A percentile compares a stretch with the other conserved stretches of the same genome.
Evolutionary conservation across 2,329 filamentous ascomycete genomes (phyloP).

Genomic region (Clonostachys rhizophaga): DNA sequence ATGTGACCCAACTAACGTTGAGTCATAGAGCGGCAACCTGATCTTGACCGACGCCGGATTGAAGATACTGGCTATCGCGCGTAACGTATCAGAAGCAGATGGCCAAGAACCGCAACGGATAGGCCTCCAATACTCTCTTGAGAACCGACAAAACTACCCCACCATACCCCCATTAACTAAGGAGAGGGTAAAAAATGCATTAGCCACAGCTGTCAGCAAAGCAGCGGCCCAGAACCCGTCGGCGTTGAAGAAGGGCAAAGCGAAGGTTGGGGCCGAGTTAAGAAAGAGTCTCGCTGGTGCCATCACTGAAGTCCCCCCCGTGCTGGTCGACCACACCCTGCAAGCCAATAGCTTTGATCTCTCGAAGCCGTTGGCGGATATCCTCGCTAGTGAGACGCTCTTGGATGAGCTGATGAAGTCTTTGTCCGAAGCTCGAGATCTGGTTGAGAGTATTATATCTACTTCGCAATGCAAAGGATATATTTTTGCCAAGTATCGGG

Average conservation of each 20-base stretch:
- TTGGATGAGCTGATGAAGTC: conserved; percentile 64
- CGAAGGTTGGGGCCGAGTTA: conserved; percentile 69
- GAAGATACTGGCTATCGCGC: conserved; percentile 75
- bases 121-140: conserved; percentile 73
- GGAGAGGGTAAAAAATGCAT: conserved; percentile 64
- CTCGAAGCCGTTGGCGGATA: conserved; percentile 59
- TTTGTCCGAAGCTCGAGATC: conserved; percentile 64
- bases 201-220: conserved; percentile 62
- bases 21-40: conserved; percentile 74
- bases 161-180: conserved; percentile 72
- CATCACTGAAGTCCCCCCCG: conserved; percentile 84
- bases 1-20: conserved; percentile 4
- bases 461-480: conserved; percentile 70
- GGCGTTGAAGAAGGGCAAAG: conserved; percentile 60
- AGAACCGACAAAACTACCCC: conserved; percentile 77
- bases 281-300: conserved; percentile 77
- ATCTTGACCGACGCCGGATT: conserved; percentile 83
- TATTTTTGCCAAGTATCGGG: conserved; percentile 71
- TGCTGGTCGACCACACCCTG: conserved; percentile 83
- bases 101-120: conserved; percentile 79
- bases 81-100: conserved; percentile 74
- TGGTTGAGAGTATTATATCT: conserved; percentile 65
- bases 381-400: conserved; percentile 61
- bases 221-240: conserved; percentile 38
- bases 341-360: conserved; percentile 66